Conservation (phyloP, 306 rosid genomes). For the Trifolium dubium region DNA sequence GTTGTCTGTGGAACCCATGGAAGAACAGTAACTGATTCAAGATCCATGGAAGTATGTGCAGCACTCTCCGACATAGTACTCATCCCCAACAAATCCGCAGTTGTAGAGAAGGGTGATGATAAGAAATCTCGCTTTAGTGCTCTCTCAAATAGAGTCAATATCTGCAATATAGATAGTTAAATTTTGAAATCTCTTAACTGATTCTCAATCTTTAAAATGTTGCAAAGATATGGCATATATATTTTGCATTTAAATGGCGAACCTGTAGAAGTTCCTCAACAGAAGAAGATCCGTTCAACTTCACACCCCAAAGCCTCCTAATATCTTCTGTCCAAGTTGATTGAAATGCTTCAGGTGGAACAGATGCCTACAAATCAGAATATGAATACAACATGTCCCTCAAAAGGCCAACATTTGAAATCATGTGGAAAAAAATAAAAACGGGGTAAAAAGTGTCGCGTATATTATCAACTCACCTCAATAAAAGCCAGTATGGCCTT, state of each 20-base stretch:
- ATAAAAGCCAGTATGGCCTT: constrained; percentile 69
- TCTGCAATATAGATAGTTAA: constrained; percentile 54
- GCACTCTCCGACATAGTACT: constrained; percentile 46
- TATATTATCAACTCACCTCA: constrained; percentile 65
- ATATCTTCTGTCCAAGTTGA: constrained; percentile 73
- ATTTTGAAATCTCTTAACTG: constrained; percentile 36
- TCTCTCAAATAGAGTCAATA: constrained; percentile 74
- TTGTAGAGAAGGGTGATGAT: constrained; percentile 67
- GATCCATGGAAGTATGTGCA: constrained; percentile 47
- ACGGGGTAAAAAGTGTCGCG: constrained; percentile 18
- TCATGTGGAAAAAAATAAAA: neutral
- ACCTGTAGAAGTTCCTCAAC: constrained; percentile 83
- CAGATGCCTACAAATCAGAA: constrained; percentile 63
- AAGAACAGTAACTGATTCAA: constrained; percentile 60
- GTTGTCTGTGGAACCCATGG: constrained; percentile 95
- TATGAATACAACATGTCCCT: constrained; percentile 18
- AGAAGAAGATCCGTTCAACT: constrained; percentile 67
- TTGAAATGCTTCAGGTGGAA: constrained; percentile 76
- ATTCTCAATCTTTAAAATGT: constrained; percentile 8
- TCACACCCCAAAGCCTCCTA: constrained; percentile 75
- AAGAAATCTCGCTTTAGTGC: constrained; percentile 68
- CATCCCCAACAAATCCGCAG: constrained; percentile 69
- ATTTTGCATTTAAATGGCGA: constrained; percentile 12
- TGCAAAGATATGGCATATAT: constrained; percentile 25
- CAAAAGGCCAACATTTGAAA: constrained; percentile 14